Conservation (phyloP, 139 green algal genomes). For the Chlorella sp. region DNA sequence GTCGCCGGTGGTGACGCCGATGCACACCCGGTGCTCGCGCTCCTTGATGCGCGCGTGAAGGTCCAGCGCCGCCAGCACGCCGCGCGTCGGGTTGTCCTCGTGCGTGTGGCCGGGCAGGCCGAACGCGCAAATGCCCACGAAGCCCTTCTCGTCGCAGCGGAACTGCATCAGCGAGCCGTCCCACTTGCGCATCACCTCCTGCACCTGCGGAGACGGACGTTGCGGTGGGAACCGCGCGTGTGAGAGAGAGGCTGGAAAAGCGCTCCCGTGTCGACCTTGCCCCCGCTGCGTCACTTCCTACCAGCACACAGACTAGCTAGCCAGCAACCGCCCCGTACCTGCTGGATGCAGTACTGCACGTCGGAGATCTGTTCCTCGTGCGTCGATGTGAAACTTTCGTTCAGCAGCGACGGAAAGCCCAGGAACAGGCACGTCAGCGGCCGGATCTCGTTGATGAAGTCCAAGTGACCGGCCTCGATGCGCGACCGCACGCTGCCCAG, state of each 20-base stretch:
- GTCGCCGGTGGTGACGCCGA: constrained; percentile 73
- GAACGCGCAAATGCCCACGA: constrained; percentile 72
- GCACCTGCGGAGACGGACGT: too few relatives aligned
- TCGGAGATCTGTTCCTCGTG: constrained; percentile 2
- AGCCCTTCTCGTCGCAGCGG: constrained; percentile 86
- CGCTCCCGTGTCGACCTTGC: too few relatives aligned
- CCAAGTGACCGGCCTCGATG: constrained; percentile 63
- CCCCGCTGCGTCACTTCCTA: too few relatives aligned
- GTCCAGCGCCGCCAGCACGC: constrained; percentile 45
- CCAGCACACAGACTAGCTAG: too few relatives aligned
- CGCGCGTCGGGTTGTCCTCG: constrained; percentile 53
- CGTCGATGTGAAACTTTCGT: constrained; percentile 14
- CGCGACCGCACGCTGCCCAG: constrained; percentile 55
- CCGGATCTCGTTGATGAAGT: constrained; percentile 77
- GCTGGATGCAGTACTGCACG: constrained; percentile 28
- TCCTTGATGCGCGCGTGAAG: constrained; percentile 19
- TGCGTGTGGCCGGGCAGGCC: constrained; percentile 70
- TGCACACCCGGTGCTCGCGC: constrained; percentile 23
- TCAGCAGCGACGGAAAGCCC: constrained; percentile 70
- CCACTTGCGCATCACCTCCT: constrained; percentile 58
- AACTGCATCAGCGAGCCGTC: constrained; percentile 76
- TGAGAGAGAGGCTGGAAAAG: too few relatives aligned
- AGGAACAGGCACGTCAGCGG: constrained; percentile 75
- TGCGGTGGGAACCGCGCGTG: too few relatives aligned
- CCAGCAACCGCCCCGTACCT: too few relatives aligned